phyloP scores from a whole-genome alignment of 495 filamentous ascomycete species.

The Xylaria scruposa region DNA sequence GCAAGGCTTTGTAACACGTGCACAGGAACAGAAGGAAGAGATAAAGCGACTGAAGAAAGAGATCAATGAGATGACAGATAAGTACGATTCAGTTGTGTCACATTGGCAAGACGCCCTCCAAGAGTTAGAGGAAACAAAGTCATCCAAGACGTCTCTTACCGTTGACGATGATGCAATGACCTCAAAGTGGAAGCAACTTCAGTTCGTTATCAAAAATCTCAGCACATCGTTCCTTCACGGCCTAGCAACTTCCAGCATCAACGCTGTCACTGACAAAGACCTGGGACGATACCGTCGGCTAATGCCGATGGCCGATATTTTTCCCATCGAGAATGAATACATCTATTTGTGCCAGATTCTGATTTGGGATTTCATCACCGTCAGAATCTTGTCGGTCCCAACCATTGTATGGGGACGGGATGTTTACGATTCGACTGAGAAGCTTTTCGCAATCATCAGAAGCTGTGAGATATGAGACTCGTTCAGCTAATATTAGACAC shows the following conservation, averaged over 20 bases:
- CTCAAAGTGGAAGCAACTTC: conserved; percentile 17
- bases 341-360: not conserved
- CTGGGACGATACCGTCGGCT: not conserved
- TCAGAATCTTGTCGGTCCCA: not conserved
- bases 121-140: not conserved
- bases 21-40: too few relatives aligned
- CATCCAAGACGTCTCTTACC: not conserved
- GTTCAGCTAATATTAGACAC: not conserved
- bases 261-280: not conserved
- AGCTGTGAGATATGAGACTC: not conserved
- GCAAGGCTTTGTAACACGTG: too few relatives aligned
- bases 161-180: conserved; percentile 6
- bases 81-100: not conserved
- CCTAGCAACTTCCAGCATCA: not conserved
- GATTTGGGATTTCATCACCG: conserved; percentile 13
- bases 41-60: not conserved
- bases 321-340: not conserved
- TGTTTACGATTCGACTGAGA: not conserved
- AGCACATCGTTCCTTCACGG: not conserved
- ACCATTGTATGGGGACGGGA: conserved; percentile 3
- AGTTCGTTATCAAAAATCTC: not conserved
- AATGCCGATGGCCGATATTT: not conserved
- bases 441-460: not conserved
- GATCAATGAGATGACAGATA: not conserved
- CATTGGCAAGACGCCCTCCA: conserved; percentile 3